phyloP scores from a whole-genome alignment of 176 grass and related monocot species.

The Thalia dealbata region DNA sequence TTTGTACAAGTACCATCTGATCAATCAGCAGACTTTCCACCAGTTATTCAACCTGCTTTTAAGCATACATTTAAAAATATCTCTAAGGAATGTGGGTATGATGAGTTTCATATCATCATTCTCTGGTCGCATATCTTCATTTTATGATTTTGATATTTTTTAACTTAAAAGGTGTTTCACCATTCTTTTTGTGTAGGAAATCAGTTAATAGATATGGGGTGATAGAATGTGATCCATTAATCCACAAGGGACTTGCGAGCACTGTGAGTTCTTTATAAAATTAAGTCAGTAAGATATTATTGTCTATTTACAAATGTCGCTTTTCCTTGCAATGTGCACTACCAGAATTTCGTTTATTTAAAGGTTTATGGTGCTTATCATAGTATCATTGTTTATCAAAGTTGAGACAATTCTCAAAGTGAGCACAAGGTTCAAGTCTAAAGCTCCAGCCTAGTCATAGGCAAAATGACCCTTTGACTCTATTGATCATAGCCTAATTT shows the following conservation, averaged over 20 bases:
- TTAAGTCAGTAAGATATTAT: not conserved
- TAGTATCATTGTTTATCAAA: not conserved
- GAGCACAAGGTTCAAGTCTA: not conserved
- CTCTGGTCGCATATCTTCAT: slow-evolving; percentile 4
- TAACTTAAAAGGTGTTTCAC: not conserved
- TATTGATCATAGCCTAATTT: not conserved
- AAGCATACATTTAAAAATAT: slow-evolving; percentile 43
- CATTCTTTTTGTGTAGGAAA: slow-evolving; percentile 32
- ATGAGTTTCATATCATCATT: not conserved
- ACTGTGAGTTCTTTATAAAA: slow-evolving; percentile 46
- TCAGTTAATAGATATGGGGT: slow-evolving; percentile 60
- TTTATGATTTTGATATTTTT: not conserved
- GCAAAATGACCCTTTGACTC: not conserved
- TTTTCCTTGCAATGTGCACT: not conserved
- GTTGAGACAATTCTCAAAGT: not conserved
- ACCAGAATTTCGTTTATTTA: not conserved
- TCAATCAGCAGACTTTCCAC: slow-evolving; percentile 45
- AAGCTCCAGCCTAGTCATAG: not conserved
- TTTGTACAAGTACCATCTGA: slow-evolving; percentile 61
- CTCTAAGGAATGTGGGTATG: slow-evolving; percentile 69
- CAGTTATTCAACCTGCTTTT: slow-evolving; percentile 88
- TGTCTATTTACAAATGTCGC: not conserved
- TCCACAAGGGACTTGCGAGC: slow-evolving; percentile 66
- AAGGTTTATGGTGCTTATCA: too few relatives aligned
- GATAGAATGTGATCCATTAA: slow-evolving; percentile 79